Evolutionary conservation across 2,329 filamentous ascomycete species (phyloP), one percentile per base, ranked within the genome.

Genomic region (Coniochaeta ligniaria): DNA sequence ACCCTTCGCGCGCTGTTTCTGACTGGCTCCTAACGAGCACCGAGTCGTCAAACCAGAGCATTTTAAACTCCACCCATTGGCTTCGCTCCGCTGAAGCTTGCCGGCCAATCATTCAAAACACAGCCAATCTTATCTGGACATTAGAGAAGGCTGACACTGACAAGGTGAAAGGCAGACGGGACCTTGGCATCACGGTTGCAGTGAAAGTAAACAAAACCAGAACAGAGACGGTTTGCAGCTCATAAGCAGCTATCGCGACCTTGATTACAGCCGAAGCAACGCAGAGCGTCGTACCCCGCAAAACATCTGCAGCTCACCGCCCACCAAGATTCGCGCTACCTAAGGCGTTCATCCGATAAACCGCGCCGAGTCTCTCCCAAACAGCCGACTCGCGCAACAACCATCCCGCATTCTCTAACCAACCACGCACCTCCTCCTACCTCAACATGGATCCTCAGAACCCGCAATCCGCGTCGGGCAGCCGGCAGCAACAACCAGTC

Each of bases 401-500:
- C n/a, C 47, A 52, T 31, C 26, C 47, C 43, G 43, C 43, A 12
- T 24, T 7, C 43, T 22, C 12, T 24, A 47, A 24, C n/a, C 22
- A 47, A 24, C 22, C 43, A 24, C 43, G 22, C 16, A 57, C 8
- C 31, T 31, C n/a, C 5, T n/a, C n/a, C 35, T 22, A 33, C 60
- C 52, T 64, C 66, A 73, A 63, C 67, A 87, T 87, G 84, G 83
- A 87, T 67, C 76, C 75, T 55, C 76, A 81, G 69, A 76, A 80
- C 65, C 77, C 81, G 63, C 76, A 78, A 62, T 74, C 83, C 62
- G 61, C 60, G 54, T 60, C 82, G 63, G 70, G 75, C 57, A 85
- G 87, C 70, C 83, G 84, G 66, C 79, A 82, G 65, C 80, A 83
- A 69, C 80, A 83, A 69, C 85, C 85, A 17, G 81, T 84, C n/a